phyloP scores from a whole-genome alignment of 306 rosid genomes.

The peach (Prunus persica) region DNA sequence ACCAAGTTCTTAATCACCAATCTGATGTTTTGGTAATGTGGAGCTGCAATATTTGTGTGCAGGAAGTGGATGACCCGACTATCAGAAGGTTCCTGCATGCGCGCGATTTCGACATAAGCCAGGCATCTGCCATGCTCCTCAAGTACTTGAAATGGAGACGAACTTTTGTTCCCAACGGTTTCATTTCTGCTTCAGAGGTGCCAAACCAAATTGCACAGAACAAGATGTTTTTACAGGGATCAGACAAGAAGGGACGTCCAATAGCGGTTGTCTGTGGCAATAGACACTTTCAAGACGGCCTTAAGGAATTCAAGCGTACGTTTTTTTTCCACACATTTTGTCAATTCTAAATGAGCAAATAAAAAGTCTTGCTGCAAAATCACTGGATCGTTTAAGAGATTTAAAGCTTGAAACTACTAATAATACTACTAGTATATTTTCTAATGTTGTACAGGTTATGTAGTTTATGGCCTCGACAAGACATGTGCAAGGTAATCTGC shows the following conservation, averaged over 20 bases:
- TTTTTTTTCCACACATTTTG: not conserved
- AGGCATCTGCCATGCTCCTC: conserved; percentile 49
- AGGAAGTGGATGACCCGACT: conserved; percentile 57
- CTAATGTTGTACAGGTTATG: conserved; percentile 38
- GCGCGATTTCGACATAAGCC: conserved; percentile 47
- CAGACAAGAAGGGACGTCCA: conserved; percentile 59
- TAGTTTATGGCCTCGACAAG: conserved; percentile 44
- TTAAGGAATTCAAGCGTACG: conserved; percentile 48
- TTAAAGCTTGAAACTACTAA: no score
- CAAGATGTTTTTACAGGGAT: conserved; percentile 47
- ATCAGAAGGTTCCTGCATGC: conserved; percentile 60
- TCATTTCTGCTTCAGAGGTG: conserved; percentile 38
- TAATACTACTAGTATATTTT: no score
- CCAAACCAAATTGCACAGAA: conserved; percentile 44
- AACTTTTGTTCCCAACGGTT: conserved; percentile 45
- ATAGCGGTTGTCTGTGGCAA: conserved; percentile 43
- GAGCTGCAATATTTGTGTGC: conserved; percentile 7
- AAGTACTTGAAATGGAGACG: conserved; percentile 60
- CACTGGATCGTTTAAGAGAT: no score
- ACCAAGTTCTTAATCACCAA: no score
- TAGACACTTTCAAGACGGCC: conserved; percentile 45
- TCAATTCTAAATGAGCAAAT: no score
- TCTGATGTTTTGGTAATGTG: not conserved
- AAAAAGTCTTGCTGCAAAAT: no score
- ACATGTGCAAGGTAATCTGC: conserved; percentile 42